Base-by-base conservation (phyloP, 768 basidiomycete species). In the Podaxis mareebaensis region DNA sequence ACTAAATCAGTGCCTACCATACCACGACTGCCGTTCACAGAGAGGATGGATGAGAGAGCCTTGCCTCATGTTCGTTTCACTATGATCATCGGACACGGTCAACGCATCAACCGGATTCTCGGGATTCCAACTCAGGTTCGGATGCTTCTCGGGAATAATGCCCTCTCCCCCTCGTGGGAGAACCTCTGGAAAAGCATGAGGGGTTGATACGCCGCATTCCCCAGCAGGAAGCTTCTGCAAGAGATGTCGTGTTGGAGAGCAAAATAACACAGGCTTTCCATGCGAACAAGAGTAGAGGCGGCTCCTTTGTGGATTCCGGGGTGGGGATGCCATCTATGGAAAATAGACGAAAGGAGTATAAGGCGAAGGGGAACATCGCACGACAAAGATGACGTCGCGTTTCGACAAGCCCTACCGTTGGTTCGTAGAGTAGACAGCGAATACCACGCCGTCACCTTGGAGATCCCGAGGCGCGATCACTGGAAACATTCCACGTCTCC, bases 71-170 rank as follows among this genome's bases (percentile, higher is more conserved):
- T 79, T 0, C 60, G 73, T 2, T 79, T 78, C 60, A 63, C 67
- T 3, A 60, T 77, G 4, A 80, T 79, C n/a, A n/a, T n/a, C n/a
- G 74, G 76, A 75, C 48, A 73, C 72, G 0, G 67, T 72, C 0
- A 78, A 77, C 49, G 46, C 61, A 0, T 72, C 75, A 0, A 78
- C 76, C 0, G 74, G 75, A 0, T 77, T 72, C 53, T 72, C 70
- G 0, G 69, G 68, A 2, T 80, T 80, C 62, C 71, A 76, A 24
- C 64, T 78, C 40, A 42, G 40, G 12, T 4, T 1, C 4, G 40
- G 40, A 42, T 12, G 17, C 40, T 42, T 6, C 17, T 10, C 40
- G 4, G 4, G 40, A 42, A 12, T 12, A 42, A 42, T 12, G 17
- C 11, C 40, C 28, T 30, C 28, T 2, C 13, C 40, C 40, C 40